Base-by-base conservation (phyloP, 2,329 filamentous ascomycete genomes). In the Colletotrichum sp. region DNA sequence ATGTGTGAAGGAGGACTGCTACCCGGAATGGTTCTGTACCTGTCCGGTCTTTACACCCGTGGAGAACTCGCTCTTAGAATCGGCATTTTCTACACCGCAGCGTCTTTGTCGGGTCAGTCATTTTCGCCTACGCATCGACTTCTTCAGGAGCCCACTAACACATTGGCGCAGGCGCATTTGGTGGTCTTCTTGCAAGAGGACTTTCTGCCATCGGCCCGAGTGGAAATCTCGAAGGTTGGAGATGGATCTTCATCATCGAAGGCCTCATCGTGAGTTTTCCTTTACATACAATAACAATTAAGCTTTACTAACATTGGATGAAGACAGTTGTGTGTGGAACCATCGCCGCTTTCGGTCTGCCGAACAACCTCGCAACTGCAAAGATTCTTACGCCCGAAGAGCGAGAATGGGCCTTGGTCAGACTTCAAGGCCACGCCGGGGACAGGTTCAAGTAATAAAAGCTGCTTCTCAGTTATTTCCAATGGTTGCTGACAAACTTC, bases 11-110 rank as follows among this genome's bases (percentile, higher is more conserved):
- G 91, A 52, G 93, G 92, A 0, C 82, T 94, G 44, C 83, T 94
- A 4, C 93, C 93, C 0, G 93, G 92, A 63, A 94, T 94, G 87
- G 88, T 93, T 2, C 84, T 94, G 2, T 94, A 94, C 79, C 86
- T 94, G 15, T 93, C 91, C 0, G 86, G 88, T 8, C 89, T 94
- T 77, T 92, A 94, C 79, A 89, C 87, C 22, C 86, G 91, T 25
- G 85, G 88, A 2, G 91, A 93, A 77, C 85, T 93, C 77, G 91
- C 91, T 0, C 82, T 93, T 48, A 87, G 93, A 6, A 92, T 94
- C 66, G 93, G 92, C 34, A 84, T 94, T 8, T 94, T 94, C 79
- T 94, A 93, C 80, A 93, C 91, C 1, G 91, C 92, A 3, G 91
- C 92, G 0, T 93, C 91, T 2, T 83, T 94, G 7, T 92, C 91